These are phyloP conservation scores for Beta vulgaris DNA, from an alignment of 148 eudicot genomes.

Conservation along the genomic window DNA sequence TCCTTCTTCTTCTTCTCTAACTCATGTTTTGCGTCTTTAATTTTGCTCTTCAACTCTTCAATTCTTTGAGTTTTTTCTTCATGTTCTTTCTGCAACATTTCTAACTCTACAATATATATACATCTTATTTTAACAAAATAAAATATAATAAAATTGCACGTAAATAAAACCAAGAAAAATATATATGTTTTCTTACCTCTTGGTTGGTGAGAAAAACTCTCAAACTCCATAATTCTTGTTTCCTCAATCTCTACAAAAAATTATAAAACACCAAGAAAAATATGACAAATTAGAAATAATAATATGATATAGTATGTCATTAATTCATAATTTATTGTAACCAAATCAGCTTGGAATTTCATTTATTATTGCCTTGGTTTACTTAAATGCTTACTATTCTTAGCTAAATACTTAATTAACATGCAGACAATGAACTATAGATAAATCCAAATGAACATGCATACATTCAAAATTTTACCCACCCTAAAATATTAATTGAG, in stretches of 20 bases:
- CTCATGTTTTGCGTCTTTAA: conserved; percentile 23
- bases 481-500: not conserved
- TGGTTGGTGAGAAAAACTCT: not conserved
- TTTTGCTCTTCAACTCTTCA: conserved; percentile 39
- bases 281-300: too few species aligned
- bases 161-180: not conserved
- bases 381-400: not conserved
- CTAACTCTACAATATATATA: conserved; percentile 22
- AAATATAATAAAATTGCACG: not conserved
- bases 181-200: conserved; percentile 1
- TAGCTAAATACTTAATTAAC: not conserved
- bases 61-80: conserved; percentile 34
- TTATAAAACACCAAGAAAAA: not conserved
- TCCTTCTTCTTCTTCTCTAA: conserved; percentile 29
- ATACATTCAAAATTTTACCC: not conserved
- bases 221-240: conserved; percentile 11
- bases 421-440: not conserved
- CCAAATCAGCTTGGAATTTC: not conserved
- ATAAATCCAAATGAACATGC: not conserved
- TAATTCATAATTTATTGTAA: not conserved
- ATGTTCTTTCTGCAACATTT: conserved; percentile 30
- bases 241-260: not conserved
- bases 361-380: not conserved
- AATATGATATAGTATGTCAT: too few species aligned
- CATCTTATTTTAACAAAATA: too few species aligned